Evolutionary conservation across 257 asterid genomes (phyloP), one percentile per base, ranked within the genome.

Genomic region (Oldenlandia corymbosa): DNA sequence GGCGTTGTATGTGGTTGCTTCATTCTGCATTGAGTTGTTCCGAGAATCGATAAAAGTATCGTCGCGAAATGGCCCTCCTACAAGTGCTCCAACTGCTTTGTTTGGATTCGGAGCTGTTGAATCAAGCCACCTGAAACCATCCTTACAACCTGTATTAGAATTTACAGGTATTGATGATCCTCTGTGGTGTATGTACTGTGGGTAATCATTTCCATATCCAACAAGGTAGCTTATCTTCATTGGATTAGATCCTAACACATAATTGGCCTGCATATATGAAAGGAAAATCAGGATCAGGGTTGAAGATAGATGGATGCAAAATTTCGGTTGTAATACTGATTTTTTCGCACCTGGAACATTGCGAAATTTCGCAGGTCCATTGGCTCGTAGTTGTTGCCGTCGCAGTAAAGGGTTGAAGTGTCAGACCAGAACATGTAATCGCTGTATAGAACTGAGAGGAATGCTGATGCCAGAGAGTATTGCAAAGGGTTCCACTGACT

Each of bases 121-220:
- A 27, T 77, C 69, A 1, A 85, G 83, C 94, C 94, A 83, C 66
- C 43, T 71, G 82, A 80, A 83, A 34, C 94, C 94, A 20, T 83
- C 84, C 0, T n/a, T 77, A 56, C 94, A 83, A 13, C 84, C 79
- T 3, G 90, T 75, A 2, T 62, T 66, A 4, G 76, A 83, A 67
- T 79, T 74, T 0, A 0, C 18, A 2, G 87, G 89, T 64, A 83
- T 85, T 7, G 87, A 85, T 30, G 89, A 81, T 5, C 93, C 87
- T 45, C 89, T 71, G 41, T 85, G 89, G 69, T 85, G 89, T 31
- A 85, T 85, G 34, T 64, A 76, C 53, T 62, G 76, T 30, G 93
- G 93, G 50, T 75, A 80, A 51, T 76, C 75, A 48, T 66, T 68
- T 12, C 87, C 87, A 23, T 75, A 79, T 23, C 93, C 89, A 53